Evolutionary conservation across 768 basidiomycete species (phyloP).

Genomic region (Goffeauzyma gilvescens): DNA sequence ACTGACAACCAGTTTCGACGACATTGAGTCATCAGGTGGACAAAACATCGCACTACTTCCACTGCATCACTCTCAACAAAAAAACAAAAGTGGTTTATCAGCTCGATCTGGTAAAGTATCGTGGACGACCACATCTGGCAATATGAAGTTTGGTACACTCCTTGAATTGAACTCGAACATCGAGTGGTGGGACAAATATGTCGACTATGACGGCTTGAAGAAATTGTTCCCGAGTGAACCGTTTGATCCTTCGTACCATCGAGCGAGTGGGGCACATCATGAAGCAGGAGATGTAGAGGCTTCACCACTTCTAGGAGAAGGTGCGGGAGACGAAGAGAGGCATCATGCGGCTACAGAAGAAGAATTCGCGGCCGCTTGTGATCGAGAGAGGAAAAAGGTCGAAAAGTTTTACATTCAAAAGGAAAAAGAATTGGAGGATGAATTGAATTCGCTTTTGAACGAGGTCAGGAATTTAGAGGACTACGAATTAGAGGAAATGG

Average conservation of each 20-base stretch:
- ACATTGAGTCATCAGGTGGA: too few species aligned
- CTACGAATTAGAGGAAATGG: slow-evolving; percentile 24
- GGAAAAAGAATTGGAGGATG: slow-evolving; percentile 44
- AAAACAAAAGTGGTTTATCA: too few species aligned
- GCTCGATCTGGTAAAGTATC: too few species aligned
- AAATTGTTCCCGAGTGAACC: slow-evolving; percentile 31
- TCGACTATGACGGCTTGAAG: slow-evolving; percentile 33
- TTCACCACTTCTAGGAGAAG: slow-evolving; percentile 29
- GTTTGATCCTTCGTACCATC: slow-evolving; percentile 24
- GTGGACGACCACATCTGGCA: slow-evolving; percentile 5
- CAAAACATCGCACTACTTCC: too few species aligned
- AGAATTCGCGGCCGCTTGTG: slow-evolving; percentile 52
- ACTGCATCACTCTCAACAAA: too few species aligned
- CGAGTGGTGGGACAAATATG: slow-evolving; percentile 33
- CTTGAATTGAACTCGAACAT: slow-evolving; percentile 32
- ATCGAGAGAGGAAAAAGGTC: slow-evolving; percentile 68
- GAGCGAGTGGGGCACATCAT: slow-evolving; percentile 14
- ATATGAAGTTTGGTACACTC: slow-evolving; percentile 23
- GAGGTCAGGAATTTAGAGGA: slow-evolving; percentile 32
- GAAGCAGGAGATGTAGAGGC: slow-evolving; percentile 25
- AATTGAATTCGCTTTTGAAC: slow-evolving; percentile 24
- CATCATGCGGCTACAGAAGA: slow-evolving; percentile 26
- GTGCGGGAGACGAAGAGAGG: too few species aligned
- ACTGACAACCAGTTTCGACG: too few species aligned
- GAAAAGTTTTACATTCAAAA: slow-evolving; percentile 56